Conservation (phyloP, 2,329 filamentous ascomycete genomes). For the Lasiodiplodia citricola region DNA sequence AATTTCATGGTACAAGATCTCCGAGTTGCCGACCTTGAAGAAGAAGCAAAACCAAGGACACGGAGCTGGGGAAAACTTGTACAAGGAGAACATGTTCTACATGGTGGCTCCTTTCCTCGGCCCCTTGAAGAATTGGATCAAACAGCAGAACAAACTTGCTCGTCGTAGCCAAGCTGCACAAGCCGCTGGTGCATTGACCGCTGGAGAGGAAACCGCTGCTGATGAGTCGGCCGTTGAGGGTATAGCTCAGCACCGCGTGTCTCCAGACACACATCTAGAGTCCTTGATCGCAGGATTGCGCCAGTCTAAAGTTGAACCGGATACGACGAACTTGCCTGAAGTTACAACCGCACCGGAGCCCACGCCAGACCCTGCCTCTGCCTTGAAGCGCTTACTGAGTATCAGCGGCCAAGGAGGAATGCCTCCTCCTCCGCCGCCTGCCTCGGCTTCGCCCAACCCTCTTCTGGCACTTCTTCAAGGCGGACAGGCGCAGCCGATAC, state of each 20-base stretch:
- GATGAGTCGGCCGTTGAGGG: slow-evolving; percentile 39
- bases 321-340: slow-evolving; percentile 37
- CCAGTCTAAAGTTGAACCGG: slow-evolving; percentile 35
- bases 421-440: background rate
- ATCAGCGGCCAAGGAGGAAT: slow-evolving; percentile 40
- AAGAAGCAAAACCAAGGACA: slow-evolving; percentile 68
- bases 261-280: slow-evolving; percentile 35
- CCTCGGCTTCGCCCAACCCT: slow-evolving; percentile 45
- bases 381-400: slow-evolving; percentile 58
- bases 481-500: slow-evolving; percentile 29
- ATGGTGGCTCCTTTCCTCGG: slow-evolving; percentile 95
- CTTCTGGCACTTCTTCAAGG: slow-evolving; percentile 63
- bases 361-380: slow-evolving; percentile 52
- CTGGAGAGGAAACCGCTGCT: slow-evolving; percentile 36
- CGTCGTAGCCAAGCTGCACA: slow-evolving; percentile 47
- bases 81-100: slow-evolving; percentile 88
- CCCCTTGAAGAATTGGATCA: slow-evolving; percentile 86
- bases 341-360: slow-evolving; percentile 36
- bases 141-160: slow-evolving; percentile 79
- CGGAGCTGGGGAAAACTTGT: slow-evolving; percentile 55
- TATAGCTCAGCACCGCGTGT: slow-evolving; percentile 21
- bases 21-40: slow-evolving; percentile 81
- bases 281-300: slow-evolving; percentile 38
- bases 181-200: slow-evolving; percentile 28
- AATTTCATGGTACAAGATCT: slow-evolving; percentile 92